Evolutionary conservation across 768 basidiomycete genomes (phyloP).

Genomic region (Amanita jacksonii): DNA sequence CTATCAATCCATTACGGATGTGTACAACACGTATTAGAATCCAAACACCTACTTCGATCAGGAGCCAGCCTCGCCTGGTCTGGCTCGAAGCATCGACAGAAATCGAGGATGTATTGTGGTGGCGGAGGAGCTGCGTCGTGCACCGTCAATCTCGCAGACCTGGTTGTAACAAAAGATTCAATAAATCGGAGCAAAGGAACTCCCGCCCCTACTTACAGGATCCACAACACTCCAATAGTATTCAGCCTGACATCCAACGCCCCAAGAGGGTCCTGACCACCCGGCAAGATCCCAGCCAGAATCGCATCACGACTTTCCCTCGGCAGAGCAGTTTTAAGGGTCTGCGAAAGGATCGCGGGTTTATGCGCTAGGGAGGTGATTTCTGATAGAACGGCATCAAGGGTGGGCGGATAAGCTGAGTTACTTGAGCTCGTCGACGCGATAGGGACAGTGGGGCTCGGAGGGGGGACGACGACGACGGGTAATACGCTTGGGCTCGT

Average conservation of each 20-base stretch:
- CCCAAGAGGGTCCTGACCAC: constrained; percentile 60
- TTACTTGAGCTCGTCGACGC: no score
- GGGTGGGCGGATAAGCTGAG: constrained; percentile 11
- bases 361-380: constrained; percentile 40
- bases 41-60: constrained; percentile 43
- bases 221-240: constrained; percentile 60
- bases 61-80: constrained; percentile 58
- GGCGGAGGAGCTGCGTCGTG: constrained; percentile 31
- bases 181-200: neutral
- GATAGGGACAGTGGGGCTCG: no score
- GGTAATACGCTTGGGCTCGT: no score
- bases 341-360: neutral
- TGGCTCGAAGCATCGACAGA: constrained; percentile 54
- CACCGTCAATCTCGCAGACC: constrained; percentile 48
- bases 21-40: neutral
- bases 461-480: neutral
- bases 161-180: constrained; percentile 15
- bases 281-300: constrained; percentile 40
- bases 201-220: constrained; percentile 60
- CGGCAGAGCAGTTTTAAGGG: constrained; percentile 33
- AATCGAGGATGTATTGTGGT: constrained; percentile 35
- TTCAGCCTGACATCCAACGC: constrained; percentile 45
- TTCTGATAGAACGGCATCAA: constrained; percentile 32
- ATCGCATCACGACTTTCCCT: constrained; percentile 52
- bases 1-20: constrained; percentile 23